phyloP scores from a whole-genome alignment of 2,329 filamentous ascomycete species.

The Aureobasidium sp. region DNA sequence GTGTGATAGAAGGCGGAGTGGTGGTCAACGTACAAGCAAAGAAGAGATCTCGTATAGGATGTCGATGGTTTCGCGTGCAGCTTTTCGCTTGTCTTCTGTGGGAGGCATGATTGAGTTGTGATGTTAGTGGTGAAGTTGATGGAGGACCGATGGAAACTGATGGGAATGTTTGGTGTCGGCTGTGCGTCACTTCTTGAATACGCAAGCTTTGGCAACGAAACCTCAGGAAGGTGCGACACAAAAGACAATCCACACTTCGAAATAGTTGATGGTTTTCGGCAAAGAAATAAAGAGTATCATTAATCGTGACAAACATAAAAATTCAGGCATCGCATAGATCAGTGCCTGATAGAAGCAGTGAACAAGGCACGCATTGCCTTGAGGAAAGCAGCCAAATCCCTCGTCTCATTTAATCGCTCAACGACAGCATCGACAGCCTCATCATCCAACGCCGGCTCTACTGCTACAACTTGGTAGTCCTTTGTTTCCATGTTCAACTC shows the following conservation, averaged over 20 bases:
- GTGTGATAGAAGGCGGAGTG: not conserved
- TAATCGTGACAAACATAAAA: not conserved
- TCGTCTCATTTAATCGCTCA: constrained; percentile 72
- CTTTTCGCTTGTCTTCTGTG: constrained; percentile 56
- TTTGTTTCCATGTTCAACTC: constrained; percentile 74
- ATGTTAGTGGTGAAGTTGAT: not conserved
- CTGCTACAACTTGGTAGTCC: constrained; percentile 79
- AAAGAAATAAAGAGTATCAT: not conserved
- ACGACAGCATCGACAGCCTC: constrained; percentile 71
- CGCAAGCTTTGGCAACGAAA: constrained; percentile 1
- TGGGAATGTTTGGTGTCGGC: not conserved
- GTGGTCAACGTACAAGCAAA: constrained; percentile 57
- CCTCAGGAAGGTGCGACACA: not conserved
- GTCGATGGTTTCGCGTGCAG: constrained; percentile 74
- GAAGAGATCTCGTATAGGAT: constrained; percentile 71
- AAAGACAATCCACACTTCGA: not conserved
- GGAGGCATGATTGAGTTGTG: constrained; percentile 20
- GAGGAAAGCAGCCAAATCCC: constrained; percentile 63
- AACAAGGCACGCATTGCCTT: constrained; percentile 81
- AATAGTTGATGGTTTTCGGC: not conserved
- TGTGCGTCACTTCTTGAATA: not conserved
- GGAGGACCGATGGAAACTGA: not conserved
- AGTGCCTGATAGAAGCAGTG: constrained; percentile 45
- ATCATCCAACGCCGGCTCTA: constrained; percentile 72
- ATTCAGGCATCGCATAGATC: not conserved